A percentile compares a stretch with the other conserved stretches of the same genome.
Evolutionary conservation across 768 basidiomycete genomes (phyloP).

Genomic region (Phaffia tasmanica): DNA sequence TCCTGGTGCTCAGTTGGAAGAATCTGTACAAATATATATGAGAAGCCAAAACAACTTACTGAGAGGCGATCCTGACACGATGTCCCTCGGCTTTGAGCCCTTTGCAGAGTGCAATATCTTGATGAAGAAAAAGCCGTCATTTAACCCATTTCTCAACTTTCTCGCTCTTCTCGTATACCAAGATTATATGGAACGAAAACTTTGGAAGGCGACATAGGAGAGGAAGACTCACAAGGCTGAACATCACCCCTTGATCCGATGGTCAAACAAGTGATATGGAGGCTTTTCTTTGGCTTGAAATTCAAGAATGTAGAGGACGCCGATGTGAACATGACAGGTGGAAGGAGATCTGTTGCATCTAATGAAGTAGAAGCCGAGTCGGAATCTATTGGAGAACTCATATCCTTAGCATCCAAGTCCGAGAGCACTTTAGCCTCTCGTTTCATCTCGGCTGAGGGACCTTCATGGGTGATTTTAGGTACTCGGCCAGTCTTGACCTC

Average conservation of each 20-base stretch:
- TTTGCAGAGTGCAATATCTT: conserved; percentile 78
- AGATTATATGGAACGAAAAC: no score
- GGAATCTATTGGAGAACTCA: conserved; percentile 3
- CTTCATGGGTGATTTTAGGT: neutral
- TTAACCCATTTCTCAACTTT: neutral
- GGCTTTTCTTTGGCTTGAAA: conserved; percentile 74
- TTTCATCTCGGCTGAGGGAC: conserved; percentile 27
- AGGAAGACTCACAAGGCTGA: conserved; percentile 54
- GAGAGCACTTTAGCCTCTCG: conserved; percentile 66
- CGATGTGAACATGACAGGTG: conserved; percentile 92
- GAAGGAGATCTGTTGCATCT: conserved; percentile 55
- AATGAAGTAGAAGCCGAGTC: conserved; percentile 42
- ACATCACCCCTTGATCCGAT: conserved; percentile 96
- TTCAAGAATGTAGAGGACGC: conserved; percentile 93
- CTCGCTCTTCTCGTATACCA: no score
- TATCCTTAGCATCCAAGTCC: conserved; percentile 51
- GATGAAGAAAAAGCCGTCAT: neutral
- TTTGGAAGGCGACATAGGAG: no score
- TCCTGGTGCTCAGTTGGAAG: no score
- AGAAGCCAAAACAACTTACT: conserved; percentile 34
- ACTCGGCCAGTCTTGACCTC: conserved; percentile 47
- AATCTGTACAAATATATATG: no score
- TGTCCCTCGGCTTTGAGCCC: conserved; percentile 65
- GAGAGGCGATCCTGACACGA: conserved; percentile 77
- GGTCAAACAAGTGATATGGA: conserved; percentile 88